Evolutionary conservation across 2,329 filamentous ascomycete genomes (phyloP).

Genomic region (Ceratocystis destructans): DNA sequence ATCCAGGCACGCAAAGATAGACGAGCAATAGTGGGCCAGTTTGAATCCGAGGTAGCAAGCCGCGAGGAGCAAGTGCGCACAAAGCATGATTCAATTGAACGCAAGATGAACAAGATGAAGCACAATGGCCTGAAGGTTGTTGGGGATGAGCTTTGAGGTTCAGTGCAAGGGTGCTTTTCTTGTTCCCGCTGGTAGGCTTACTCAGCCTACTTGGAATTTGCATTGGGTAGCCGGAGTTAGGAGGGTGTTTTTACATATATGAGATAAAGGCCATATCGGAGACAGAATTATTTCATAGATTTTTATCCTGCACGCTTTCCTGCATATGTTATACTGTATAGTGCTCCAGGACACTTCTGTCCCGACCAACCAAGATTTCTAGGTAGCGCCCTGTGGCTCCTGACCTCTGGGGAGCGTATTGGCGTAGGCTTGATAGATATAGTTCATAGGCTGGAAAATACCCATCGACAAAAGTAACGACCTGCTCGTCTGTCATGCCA

Average conservation of each 20-base stretch:
- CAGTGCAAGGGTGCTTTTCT: not conserved
- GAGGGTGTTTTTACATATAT: not conserved
- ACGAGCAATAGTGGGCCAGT: conserved; percentile 35
- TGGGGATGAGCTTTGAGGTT: conserved; percentile 16
- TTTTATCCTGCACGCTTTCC: not conserved
- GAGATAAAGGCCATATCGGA: not conserved
- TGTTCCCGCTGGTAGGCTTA: not conserved
- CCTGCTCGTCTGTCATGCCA: conserved; percentile 73
- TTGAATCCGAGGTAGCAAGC: conserved; percentile 41
- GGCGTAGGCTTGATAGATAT: conserved; percentile 25
- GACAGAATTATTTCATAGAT: not conserved
- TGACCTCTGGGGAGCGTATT: conserved; percentile 12
- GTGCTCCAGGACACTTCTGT: conserved; percentile 41
- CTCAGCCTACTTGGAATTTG: not conserved
- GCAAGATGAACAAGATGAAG: conserved; percentile 41
- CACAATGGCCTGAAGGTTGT: conserved; percentile 45
- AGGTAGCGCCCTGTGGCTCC: conserved; percentile 42
- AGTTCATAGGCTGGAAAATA: conserved; percentile 63
- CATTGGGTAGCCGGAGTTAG: not conserved
- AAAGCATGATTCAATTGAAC: conserved; percentile 40
- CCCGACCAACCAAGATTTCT: conserved; percentile 45
- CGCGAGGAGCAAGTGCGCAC: conserved; percentile 41
- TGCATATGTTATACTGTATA: not conserved
- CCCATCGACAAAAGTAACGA: conserved; percentile 56
- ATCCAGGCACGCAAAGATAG: conserved; percentile 37